Evolutionary conservation across 495 filamentous ascomycete genomes (phyloP), one percentile per base, ranked within the genome.

Genomic region (Immersiella caudata): DNA sequence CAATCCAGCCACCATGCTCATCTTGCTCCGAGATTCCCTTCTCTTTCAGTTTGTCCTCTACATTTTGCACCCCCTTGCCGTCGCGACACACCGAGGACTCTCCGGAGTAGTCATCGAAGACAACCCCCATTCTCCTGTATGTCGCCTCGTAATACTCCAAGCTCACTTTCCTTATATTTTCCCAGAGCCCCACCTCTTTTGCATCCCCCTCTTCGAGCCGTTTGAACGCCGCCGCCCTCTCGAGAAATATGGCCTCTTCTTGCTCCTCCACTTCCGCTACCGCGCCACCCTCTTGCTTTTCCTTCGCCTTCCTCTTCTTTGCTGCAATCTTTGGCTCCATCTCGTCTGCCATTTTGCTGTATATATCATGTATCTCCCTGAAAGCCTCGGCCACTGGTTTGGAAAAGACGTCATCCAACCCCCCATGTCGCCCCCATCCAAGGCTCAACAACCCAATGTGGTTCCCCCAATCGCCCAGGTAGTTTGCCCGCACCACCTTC

Each of bases 101-200:
- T 25, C 90, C 90, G 21, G 85, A 85, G 75, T 90, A 93, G 33
- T 88, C 85, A 68, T 91, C 88, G 70, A 88, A 92, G 60, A 83
- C 80, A 71, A 93, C 88, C 76, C 89, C 90, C 20, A 92, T 82
- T 40, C 87, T 83, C 26, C 82, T 83, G 70, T 91, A 92, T 11
- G 87, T 86, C 60, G 86, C 76, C 68, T 83, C 82, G 75, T 90
- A 90, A 68, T 86, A 84, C 60, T 82, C 75, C 54, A 90, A 89
- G 77, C 84, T 89, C 27, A 91, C 79, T 55, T 89, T 83, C 74
- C 89, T 82, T 80, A 91, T 88, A 25, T 82, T 80, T 67, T 80
- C 82, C 90, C 90, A 92, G 20, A 88, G 79, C 46, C 81, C 82
- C 27, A 90, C 76, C 4, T 88, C 89, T 20, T 87, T 81, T 21